Base-by-base conservation (phyloP, 805 yeast genomes). In the Torulaspora microellipsoides region DNA sequence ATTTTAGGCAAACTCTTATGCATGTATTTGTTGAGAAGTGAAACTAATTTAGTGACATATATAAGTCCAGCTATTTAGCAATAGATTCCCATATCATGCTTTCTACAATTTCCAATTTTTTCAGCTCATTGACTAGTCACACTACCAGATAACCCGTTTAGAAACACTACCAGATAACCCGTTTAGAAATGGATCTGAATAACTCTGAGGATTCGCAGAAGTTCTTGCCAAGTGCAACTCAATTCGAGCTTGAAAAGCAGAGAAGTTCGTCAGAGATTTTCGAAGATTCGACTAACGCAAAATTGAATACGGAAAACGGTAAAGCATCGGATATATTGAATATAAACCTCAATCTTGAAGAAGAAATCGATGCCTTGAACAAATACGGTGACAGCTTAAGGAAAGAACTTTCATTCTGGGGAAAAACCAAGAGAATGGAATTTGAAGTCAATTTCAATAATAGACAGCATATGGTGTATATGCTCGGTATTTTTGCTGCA, bases 401-500 rank as follows among this genome's bases (percentile, higher is more conserved):
- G 38, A 42, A 43, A 3, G 55, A 65, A 29, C 66, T 62, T 38
- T 54, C 73, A 0, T 63, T 66, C 35, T 63, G 67, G 58, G 71
- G 68, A 50, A 66, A 70, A 33, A 28, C 74, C 37, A 54, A 61
- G 29, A 49, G 58, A 6, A 51, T 70, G 10, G 76, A 72, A 40
- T 54, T 63, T 14, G 62, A 68, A 39, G 54, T 72, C 8, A 51
- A 71, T 47, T 77, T 78, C 59, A 49, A 69, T 42, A 67, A 74
- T 52, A 73, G 72, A 45, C 65, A 60, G 31, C 54, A 72, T 55
- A 73, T 77, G 71, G 75, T 72, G 20, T 58, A 61, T 42, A 62
- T 75, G 51, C 64, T 80, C 36, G 85, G 82, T 15, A 58, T 56
- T 12, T 78, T 80, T 53, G 82, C 84, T 4, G 73, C 83, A 6